phyloP scores from a whole-genome alignment of 768 basidiomycete species.

The Amyloporia xantha region DNA sequence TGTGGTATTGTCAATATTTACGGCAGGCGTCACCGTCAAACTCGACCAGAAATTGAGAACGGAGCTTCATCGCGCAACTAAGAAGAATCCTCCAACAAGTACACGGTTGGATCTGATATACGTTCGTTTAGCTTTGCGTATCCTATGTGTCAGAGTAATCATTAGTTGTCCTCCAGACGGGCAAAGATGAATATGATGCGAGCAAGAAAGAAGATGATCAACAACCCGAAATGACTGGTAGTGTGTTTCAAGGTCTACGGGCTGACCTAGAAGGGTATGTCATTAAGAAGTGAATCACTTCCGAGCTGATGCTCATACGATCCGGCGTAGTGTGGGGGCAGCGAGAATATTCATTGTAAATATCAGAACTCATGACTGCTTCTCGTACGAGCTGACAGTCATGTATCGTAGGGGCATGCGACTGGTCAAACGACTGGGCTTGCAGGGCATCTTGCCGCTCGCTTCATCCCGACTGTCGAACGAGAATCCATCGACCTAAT shows the following conservation, averaged over 20 bases:
- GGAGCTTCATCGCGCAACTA: slow-evolving; percentile 86
- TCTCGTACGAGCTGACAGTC: slow-evolving; percentile 7
- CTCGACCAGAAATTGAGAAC: slow-evolving; percentile 57
- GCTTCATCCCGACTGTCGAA: slow-evolving; percentile 95
- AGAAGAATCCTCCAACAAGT: slow-evolving; percentile 81
- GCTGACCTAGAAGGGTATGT: slow-evolving; percentile 79
- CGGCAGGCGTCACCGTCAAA: slow-evolving; percentile 57
- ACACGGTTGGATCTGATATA: slow-evolving; percentile 84
- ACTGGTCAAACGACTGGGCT: slow-evolving; percentile 90
- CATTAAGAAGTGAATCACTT: background rate
- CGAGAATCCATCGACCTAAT: slow-evolving; percentile 88
- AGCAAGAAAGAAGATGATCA: slow-evolving; percentile 62
- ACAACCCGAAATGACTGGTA: slow-evolving; percentile 56
- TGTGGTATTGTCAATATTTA: slow-evolving; percentile 58
- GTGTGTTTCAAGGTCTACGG: slow-evolving; percentile 80
- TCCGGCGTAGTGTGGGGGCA: slow-evolving; percentile 45
- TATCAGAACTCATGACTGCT: background rate
- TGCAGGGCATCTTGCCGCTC: slow-evolving; percentile 61
- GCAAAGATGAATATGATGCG: slow-evolving; percentile 73
- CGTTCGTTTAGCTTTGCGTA: slow-evolving; percentile 33
- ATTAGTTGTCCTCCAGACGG: slow-evolving; percentile 45
- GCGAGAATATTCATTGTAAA: slow-evolving; percentile 79
- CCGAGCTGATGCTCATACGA: background rate
- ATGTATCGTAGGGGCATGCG: slow-evolving; percentile 61
- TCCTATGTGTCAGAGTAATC: background rate